Percentiles rank a stretch among this genome's conserved stretches.
These are phyloP conservation scores for Phytopythium chamaehyphon DNA, from an alignment of 352 stramenopile genomes.

Conservation along the genomic window DNA sequence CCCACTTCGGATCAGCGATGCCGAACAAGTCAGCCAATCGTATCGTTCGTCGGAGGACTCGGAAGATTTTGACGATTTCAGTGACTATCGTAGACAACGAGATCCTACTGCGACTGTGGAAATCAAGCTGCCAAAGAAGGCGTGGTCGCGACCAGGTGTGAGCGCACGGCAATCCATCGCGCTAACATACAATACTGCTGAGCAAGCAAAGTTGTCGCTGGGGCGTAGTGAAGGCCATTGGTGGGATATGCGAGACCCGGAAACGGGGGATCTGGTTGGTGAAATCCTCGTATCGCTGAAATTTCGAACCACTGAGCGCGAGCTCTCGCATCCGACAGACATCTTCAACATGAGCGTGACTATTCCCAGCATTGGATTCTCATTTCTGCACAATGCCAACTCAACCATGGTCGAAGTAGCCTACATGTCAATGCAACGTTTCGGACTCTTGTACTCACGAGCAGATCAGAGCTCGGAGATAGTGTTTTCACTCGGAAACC, in stretches of 20 bases:
- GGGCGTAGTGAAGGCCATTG: constrained; percentile 73
- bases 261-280: constrained; percentile 68
- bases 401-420: constrained; percentile 84
- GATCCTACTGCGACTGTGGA: constrained; percentile 55
- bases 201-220: constrained; percentile 64
- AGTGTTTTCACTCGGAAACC: constrained; percentile 75
- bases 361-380: constrained; percentile 78
- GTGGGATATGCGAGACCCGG: constrained; percentile 80
- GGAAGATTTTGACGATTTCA: constrained; percentile 26
- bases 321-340: constrained; percentile 46
- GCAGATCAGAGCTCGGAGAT: constrained; percentile 79
- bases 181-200: constrained; percentile 73
- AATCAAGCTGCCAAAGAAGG: constrained; percentile 83
- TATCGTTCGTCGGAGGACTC: constrained; percentile 62
- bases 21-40: constrained; percentile 60
- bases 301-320: constrained; percentile 60
- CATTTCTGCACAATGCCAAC: constrained; percentile 83
- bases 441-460: constrained; percentile 73
- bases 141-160: constrained; percentile 69
- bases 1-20: constrained; percentile 50
- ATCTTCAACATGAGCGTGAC: constrained; percentile 76
- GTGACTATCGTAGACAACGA: constrained; percentile 17
- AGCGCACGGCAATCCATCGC: constrained; percentile 65
- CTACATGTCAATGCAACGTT: constrained; percentile 78
- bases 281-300: constrained; percentile 83